phyloP scores from a whole-genome alignment of 352 stramenopile species.

The Pythium rishiriense region DNA sequence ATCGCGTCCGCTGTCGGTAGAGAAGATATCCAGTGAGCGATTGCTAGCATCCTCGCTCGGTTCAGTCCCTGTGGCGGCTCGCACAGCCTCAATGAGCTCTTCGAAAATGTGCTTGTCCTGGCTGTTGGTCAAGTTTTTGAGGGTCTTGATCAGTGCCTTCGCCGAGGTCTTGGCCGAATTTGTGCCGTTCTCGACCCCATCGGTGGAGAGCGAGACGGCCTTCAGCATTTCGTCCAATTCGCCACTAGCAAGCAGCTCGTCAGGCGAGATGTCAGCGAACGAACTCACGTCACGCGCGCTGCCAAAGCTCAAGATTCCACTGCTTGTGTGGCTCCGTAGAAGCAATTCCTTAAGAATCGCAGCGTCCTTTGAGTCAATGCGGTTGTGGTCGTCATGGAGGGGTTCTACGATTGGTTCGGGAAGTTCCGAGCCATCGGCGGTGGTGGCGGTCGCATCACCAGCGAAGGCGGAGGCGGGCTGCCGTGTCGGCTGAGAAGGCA shows the following conservation, averaged over 20 bases:
- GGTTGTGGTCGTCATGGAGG: slow-evolving; percentile 49
- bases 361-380: slow-evolving; percentile 62
- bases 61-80: slow-evolving; percentile 17
- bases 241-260: slow-evolving; percentile 72
- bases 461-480: not conserved
- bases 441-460: not conserved
- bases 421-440: slow-evolving; percentile 25
- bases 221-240: slow-evolving; percentile 82
- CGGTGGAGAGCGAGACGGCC: slow-evolving; percentile 62
- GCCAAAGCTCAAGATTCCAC: slow-evolving; percentile 68
- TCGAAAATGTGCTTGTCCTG: slow-evolving; percentile 74
- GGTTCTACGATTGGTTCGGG: slow-evolving; percentile 69
- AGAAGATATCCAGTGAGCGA: slow-evolving; percentile 16
- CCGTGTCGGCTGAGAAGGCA: slow-evolving; percentile 9
- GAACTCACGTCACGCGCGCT: slow-evolving; percentile 51
- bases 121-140: slow-evolving; percentile 51
- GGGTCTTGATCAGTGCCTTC: slow-evolving; percentile 39
- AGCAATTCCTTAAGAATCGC: slow-evolving; percentile 65
- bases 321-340: slow-evolving; percentile 64
- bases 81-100: slow-evolving; percentile 51
- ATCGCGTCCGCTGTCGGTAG: slow-evolving; percentile 19
- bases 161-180: slow-evolving; percentile 25
- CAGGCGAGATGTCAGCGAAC: slow-evolving; percentile 72
- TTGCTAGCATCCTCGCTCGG: slow-evolving; percentile 5
- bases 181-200: slow-evolving; percentile 8